Percentiles rank a stretch among this genome's conserved stretches.
These are phyloP conservation scores for Aspergillus bombycis DNA, from an alignment of 2,329 filamentous ascomycete species.

Conservation along the genomic window DNA sequence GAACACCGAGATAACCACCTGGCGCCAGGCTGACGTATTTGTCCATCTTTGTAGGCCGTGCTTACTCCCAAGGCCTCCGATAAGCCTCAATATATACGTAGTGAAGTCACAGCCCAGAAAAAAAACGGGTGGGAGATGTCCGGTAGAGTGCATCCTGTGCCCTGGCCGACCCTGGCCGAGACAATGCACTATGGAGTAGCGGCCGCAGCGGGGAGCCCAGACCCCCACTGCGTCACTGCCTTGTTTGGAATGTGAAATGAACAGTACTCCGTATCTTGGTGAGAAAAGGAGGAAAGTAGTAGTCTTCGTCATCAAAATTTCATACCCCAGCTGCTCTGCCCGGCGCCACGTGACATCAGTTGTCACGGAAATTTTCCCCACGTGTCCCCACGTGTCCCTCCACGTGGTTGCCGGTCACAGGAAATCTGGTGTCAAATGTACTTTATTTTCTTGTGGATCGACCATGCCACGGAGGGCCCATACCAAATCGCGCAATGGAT, in stretches of 20 bases:
- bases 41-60: background rate
- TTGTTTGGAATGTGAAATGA: background rate
- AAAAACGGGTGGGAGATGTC: background rate
- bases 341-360: background rate
- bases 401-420: background rate
- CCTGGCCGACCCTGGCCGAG: background rate
- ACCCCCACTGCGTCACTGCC: background rate
- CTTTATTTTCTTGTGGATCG: background rate
- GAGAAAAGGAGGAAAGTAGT: background rate
- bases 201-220: constrained; percentile 3
- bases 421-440: background rate
- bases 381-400: constrained; percentile 10
- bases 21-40: background rate
- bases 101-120: no score
- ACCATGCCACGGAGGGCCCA: constrained; percentile 40
- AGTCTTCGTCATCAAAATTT: background rate
- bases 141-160: background rate
- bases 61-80: background rate
- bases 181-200: background rate
- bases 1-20: background rate
- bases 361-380: background rate
- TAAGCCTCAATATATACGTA: background rate
- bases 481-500: constrained; percentile 48
- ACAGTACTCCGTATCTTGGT: background rate
- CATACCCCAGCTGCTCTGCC: background rate